Evolutionary conservation across 768 basidiomycete genomes (phyloP).

Genomic region (Lactarius vividus): DNA sequence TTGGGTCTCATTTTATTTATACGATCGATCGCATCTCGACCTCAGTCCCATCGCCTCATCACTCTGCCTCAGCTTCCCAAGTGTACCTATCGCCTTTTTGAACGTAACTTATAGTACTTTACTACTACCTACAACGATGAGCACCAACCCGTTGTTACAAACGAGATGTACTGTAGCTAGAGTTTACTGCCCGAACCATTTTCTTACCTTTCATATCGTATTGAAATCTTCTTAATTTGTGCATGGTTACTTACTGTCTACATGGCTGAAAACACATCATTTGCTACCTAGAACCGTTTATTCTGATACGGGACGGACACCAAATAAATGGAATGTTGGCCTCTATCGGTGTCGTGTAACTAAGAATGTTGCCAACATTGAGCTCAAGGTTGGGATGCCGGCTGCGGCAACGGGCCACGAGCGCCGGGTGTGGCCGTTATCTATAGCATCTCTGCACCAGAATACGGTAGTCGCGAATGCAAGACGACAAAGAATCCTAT

Average conservation of each 20-base stretch:
- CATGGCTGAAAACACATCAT: too few relatives aligned
- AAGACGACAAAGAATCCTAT: slow-evolving; percentile 55
- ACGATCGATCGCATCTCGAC: neutral
- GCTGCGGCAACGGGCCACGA: too few relatives aligned
- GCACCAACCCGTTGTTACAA: neutral
- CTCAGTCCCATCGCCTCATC: too few relatives aligned
- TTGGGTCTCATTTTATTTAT: neutral
- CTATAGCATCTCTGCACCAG: neutral
- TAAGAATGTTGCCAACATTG: too few relatives aligned
- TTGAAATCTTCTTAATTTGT: neutral
- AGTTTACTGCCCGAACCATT: neutral
- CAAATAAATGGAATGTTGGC: too few relatives aligned
- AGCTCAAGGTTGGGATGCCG: too few relatives aligned
- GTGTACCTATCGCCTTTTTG: neutral
- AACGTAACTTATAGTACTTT: neutral
- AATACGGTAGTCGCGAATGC: neutral
- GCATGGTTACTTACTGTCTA: neutral
- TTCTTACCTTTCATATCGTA: neutral
- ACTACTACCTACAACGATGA: neutral
- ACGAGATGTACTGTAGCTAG: neutral
- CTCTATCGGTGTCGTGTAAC: too few relatives aligned
- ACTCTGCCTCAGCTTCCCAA: too few relatives aligned
- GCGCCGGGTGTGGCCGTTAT: neutral
- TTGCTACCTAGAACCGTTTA: too few relatives aligned
- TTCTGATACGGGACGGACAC: too few relatives aligned